phyloP scores from a whole-genome alignment of 257 asterid species.

The Thymus mandschuricus region DNA sequence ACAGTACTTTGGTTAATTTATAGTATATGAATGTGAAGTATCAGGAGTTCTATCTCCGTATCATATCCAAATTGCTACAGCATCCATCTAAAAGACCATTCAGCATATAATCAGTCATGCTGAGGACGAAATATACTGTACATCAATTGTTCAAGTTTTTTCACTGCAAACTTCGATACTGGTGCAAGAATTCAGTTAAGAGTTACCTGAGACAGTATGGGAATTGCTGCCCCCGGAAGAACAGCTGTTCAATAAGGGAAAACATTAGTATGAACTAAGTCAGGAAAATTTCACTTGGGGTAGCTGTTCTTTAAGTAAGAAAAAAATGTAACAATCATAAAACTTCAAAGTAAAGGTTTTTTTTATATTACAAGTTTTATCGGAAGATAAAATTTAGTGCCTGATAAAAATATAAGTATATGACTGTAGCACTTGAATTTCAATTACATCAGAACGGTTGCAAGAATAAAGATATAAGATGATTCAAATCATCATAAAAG shows the following conservation, averaged over 20 bases:
- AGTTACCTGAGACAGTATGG: conserved; percentile 90
- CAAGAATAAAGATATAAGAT: conserved; percentile 1
- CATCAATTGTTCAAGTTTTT: not conserved
- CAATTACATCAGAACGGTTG: conserved; percentile 1
- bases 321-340: too few relatives aligned
- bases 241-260: conserved; percentile 63
- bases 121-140: not conserved
- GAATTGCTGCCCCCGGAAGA: conserved; percentile 96
- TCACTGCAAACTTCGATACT: conserved; percentile 6
- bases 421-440: too few relatives aligned
- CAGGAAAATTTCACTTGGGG: too few relatives aligned
- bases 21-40: not conserved
- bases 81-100: conserved; percentile 14
- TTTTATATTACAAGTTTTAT: too few relatives aligned
- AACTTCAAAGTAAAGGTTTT: too few relatives aligned
- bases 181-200: conserved; percentile 16
- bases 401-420: too few relatives aligned
- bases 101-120: conserved; percentile 15
- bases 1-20: not conserved
- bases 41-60: not conserved
- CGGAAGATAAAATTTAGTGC: too few relatives aligned
- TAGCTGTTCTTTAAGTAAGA: too few relatives aligned
- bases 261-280: conserved; percentile 32
- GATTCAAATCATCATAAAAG: conserved; percentile 20
- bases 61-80: too few relatives aligned